A percentile compares a stretch with the other conserved stretches of the same genome.
Evolutionary conservation across 2,329 filamentous ascomycete species (phyloP).

Genomic region (Sporothrix globosa): DNA sequence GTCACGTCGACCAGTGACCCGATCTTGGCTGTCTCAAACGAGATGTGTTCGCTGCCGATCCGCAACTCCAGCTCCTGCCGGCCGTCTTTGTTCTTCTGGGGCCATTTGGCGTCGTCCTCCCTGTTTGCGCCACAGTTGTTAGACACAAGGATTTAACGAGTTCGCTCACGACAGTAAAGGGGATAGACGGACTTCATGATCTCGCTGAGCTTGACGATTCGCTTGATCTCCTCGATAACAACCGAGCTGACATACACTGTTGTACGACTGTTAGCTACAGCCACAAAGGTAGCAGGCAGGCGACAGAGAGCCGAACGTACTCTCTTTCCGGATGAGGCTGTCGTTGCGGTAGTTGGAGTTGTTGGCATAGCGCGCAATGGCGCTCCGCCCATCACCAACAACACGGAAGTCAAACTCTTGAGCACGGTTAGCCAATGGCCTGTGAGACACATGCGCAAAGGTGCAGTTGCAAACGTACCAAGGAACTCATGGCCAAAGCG

Average conservation of each 20-base stretch:
- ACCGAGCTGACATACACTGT: conserved; percentile 93
- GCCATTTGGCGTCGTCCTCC: conserved; percentile 98
- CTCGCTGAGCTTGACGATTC: conserved; percentile 95
- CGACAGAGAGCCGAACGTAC: conserved; percentile 57
- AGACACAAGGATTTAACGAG: not conserved
- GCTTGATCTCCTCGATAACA: conserved; percentile 91
- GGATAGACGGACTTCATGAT: conserved; percentile 79
- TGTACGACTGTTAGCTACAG: conserved; percentile 21
- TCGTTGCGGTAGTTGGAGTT: conserved; percentile 99
- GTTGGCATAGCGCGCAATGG: conserved; percentile 94
- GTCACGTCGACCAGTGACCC: conserved; percentile 95
- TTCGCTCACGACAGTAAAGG: not conserved
- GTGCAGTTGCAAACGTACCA: conserved; percentile 58
- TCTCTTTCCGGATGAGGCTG: conserved; percentile 98
- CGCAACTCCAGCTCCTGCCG: conserved; percentile 95
- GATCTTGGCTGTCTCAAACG: conserved; percentile 99
- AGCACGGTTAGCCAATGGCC: conserved; percentile 37
- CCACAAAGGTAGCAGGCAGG: not conserved
- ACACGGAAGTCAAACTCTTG: conserved; percentile 95
- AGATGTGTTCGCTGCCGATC: conserved; percentile 92
- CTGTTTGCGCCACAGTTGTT: conserved; percentile 49
- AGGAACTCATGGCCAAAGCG: conserved; percentile 98
- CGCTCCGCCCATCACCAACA: conserved; percentile 88
- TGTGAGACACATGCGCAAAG: not conserved
- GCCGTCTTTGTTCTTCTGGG: conserved; percentile 98